These are phyloP conservation scores for Claviceps pusilla DNA, from an alignment of 2,329 filamentous ascomycete species.

Conservation along the genomic window DNA sequence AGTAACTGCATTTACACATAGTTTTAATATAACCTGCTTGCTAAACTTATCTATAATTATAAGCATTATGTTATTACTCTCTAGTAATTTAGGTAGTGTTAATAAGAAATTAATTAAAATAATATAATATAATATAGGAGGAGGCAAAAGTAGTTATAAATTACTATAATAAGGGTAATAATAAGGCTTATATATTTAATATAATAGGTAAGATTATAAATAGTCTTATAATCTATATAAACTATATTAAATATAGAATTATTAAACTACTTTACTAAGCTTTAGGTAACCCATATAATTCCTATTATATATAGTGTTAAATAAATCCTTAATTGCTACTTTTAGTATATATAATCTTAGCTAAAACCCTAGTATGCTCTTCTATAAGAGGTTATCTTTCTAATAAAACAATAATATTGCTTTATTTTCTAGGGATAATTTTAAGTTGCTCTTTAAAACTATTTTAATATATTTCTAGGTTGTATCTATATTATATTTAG, in stretches of 20 bases:
- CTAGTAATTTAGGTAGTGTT: not conserved
- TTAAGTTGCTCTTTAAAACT: not conserved
- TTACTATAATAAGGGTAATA: not conserved
- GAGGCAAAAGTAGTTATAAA: not conserved
- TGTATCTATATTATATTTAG: not conserved
- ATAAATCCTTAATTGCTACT: not conserved
- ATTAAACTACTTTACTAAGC: not conserved
- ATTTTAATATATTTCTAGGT: not conserved
- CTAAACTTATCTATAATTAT: not conserved
- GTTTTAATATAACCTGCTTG: not conserved
- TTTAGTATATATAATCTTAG: not conserved
- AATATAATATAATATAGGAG: not conserved
- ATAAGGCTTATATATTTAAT: not conserved
- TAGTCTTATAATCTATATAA: not conserved
- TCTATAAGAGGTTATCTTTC: not conserved
- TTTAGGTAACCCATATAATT: not conserved
- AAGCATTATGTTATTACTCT: not conserved
- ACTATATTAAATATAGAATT: not conserved
- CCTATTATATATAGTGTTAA: not conserved
- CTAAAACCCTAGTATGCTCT: not conserved
- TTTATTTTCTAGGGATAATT: not conserved
- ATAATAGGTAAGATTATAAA: not conserved
- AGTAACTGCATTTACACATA: too few relatives aligned
- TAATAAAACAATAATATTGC: not conserved
- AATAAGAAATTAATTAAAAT: not conserved